Conservation (phyloP, 129 eudicot genomes). For the Centaurea solstitialis region DNA sequence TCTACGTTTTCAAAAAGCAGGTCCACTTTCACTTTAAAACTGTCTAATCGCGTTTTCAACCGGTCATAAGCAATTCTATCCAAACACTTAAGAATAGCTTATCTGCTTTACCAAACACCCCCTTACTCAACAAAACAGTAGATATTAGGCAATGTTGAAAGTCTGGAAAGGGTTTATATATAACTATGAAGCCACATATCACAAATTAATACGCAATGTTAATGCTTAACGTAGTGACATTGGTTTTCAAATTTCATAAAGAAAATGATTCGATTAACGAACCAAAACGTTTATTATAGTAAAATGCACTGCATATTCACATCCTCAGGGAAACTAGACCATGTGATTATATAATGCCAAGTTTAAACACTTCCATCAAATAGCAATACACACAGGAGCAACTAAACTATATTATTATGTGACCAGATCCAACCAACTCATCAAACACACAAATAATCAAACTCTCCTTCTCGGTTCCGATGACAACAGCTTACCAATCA, state of each 20-base stretch:
- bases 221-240: not conserved
- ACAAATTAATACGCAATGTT: not conserved
- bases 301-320: not conserved
- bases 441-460: not conserved
- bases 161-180: not conserved
- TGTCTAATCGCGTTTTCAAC: too few species aligned
- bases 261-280: not conserved
- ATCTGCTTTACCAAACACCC: too few species aligned
- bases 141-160: not conserved
- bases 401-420: not conserved
- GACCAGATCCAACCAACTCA: constrained; percentile 7
- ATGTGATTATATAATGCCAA: not conserved
- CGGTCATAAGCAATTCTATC: too few species aligned
- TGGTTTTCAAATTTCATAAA: not conserved
- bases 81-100: too few species aligned
- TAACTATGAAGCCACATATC: not conserved
- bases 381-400: not conserved
- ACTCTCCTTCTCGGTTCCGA: not conserved
- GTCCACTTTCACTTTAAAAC: too few species aligned
- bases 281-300: not conserved
- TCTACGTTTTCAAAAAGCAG: too few species aligned
- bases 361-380: not conserved
- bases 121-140: not conserved
- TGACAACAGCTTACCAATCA: not conserved
- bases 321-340: not conserved